phyloP scores from a whole-genome alignment of 2,329 filamentous ascomycete species.

The Penicillium oxalicum region DNA sequence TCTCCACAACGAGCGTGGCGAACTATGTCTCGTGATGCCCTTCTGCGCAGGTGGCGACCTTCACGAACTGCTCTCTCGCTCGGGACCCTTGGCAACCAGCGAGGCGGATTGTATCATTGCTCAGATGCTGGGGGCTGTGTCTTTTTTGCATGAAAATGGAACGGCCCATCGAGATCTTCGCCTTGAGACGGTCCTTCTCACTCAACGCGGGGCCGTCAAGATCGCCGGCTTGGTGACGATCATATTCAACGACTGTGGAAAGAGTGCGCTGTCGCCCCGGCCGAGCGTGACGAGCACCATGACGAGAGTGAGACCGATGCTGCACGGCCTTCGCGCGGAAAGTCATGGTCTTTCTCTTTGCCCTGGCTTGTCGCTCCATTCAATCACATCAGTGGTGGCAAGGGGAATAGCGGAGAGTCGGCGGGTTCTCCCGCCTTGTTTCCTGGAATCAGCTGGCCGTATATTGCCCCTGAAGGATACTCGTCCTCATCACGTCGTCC shows the following conservation, averaged over 20 bases:
- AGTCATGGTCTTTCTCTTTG: conserved; percentile 9
- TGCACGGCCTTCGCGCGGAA: conserved; percentile 3
- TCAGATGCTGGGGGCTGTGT: conserved; percentile 38
- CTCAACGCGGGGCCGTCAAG: conserved; percentile 73
- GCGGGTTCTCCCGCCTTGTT: conserved; percentile 8
- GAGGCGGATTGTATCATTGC: conserved; percentile 91
- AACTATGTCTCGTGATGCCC: conserved; percentile 27
- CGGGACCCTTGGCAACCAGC: conserved; percentile 69
- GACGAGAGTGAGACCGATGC: neutral
- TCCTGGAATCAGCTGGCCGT: conserved; percentile 13
- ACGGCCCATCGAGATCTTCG: conserved; percentile 94
- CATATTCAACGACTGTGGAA: conserved; percentile 63
- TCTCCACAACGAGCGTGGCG: conserved; percentile 22
- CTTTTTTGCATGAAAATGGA: conserved; percentile 69
- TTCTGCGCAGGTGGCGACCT: conserved; percentile 75
- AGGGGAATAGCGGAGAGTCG: neutral
- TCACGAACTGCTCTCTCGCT: conserved; percentile 70
- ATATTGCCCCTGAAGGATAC: conserved; percentile 16
- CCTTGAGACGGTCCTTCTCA: conserved; percentile 86
- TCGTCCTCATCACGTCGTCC: neutral
- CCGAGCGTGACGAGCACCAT: neutral
- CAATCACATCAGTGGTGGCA: neutral
- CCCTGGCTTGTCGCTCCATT: conserved; percentile 9
- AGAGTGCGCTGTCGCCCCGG: conserved; percentile 7
- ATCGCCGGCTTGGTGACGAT: conserved; percentile 79